Evolutionary conservation across 495 filamentous ascomycete species (phyloP).

Genomic region (Xylaria venustula): DNA sequence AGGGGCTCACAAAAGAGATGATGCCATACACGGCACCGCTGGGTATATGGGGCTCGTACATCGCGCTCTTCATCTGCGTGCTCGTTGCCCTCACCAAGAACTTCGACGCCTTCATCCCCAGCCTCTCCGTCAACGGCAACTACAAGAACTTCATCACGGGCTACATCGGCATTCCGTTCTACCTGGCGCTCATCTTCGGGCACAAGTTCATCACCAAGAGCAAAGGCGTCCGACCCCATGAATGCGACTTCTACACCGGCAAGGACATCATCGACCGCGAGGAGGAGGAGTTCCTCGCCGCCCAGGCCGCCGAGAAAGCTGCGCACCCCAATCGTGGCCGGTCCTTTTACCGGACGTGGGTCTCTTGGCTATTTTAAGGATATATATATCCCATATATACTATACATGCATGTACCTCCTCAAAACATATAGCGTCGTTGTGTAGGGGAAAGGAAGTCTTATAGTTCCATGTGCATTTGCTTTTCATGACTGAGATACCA

Average conservation of each 20-base stretch:
- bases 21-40: slow-evolving; percentile 75
- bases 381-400: not conserved
- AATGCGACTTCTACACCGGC: slow-evolving; percentile 68
- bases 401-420: not conserved
- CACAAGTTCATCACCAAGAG: slow-evolving; percentile 61
- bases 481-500: too few relatives aligned
- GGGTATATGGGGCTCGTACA: slow-evolving; percentile 63
- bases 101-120: slow-evolving; percentile 66
- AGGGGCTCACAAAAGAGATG: slow-evolving; percentile 60
- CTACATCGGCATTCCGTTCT: slow-evolving; percentile 80
- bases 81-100: slow-evolving; percentile 77
- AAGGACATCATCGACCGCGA: slow-evolving; percentile 74
- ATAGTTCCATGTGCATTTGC: too few relatives aligned
- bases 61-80: slow-evolving; percentile 65
- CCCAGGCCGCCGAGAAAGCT: slow-evolving; percentile 46
- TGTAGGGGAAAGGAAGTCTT: too few relatives aligned
- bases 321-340: slow-evolving; percentile 23
- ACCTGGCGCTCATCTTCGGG: slow-evolving; percentile 67
- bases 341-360: slow-evolving; percentile 60
- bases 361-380: slow-evolving; percentile 65
- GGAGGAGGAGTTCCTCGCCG: slow-evolving; percentile 66
- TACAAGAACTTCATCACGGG: slow-evolving; percentile 78
- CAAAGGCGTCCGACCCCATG: slow-evolving; percentile 52
- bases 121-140: slow-evolving; percentile 46
- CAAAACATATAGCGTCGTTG: too few relatives aligned